phyloP scores from a whole-genome alignment of 768 basidiomycete species.

The Leccinum boreale region DNA sequence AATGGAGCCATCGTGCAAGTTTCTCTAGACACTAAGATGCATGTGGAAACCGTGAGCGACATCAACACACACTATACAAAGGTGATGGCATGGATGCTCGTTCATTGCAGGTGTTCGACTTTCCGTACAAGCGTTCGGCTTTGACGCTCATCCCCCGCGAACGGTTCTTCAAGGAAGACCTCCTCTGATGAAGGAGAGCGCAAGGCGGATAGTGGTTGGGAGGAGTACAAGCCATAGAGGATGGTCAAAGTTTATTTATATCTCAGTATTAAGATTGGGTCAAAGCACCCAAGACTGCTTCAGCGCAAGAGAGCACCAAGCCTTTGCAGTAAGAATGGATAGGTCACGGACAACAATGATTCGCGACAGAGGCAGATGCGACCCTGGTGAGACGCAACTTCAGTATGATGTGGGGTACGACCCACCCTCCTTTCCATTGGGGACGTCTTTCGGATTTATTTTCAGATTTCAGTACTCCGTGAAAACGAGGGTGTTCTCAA shows the following conservation, averaged over 20 bases:
- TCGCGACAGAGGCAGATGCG: too few relatives aligned
- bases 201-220: neutral
- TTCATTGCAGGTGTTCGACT: conserved; percentile 20
- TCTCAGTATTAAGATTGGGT: neutral
- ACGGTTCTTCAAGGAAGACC: conserved; percentile 23
- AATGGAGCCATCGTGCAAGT: conserved; percentile 32
- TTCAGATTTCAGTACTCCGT: too few relatives aligned
- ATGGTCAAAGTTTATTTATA: neutral
- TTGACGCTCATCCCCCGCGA: conserved; percentile 15
- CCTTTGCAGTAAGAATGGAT: too few relatives aligned
- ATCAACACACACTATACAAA: neutral
- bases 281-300: neutral
- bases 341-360: too few relatives aligned
- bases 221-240: neutral
- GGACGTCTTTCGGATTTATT: too few relatives aligned
- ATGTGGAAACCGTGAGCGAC: conserved; percentile 17
- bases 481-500: too few relatives aligned
- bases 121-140: conserved; percentile 25
- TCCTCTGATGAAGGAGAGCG: conserved; percentile 7
- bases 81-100: neutral
- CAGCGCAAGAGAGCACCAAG: too few relatives aligned
- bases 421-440: too few relatives aligned
- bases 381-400: too few relatives aligned
- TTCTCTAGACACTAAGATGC: conserved; percentile 15
- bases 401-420: too few relatives aligned